Evolutionary conservation across 2,329 filamentous ascomycete genomes (phyloP).

Genomic region (Pseudopyricularia cyperi): DNA sequence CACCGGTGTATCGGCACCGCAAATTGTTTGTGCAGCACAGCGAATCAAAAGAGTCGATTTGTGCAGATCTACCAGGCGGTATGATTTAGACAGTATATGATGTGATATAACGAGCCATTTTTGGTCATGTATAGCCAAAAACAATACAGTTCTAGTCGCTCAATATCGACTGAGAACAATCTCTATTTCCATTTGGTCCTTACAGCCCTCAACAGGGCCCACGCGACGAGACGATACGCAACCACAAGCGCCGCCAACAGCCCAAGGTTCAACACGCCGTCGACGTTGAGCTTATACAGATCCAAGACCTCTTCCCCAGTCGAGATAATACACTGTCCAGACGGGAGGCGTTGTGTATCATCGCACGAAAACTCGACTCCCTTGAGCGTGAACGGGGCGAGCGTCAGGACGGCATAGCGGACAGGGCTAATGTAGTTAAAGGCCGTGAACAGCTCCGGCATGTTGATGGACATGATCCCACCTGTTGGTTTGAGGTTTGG

Average conservation of each 20-base stretch:
- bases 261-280: constrained; percentile 47
- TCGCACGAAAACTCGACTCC: constrained; percentile 52
- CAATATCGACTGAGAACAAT: background rate
- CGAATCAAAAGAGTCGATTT: background rate
- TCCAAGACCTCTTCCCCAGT: constrained; percentile 54
- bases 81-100: background rate
- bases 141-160: background rate
- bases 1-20: background rate
- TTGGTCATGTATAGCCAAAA: background rate
- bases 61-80: background rate
- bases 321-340: constrained; percentile 50
- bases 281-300: constrained; percentile 52
- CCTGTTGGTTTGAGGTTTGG: background rate
- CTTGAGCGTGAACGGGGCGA: constrained; percentile 52
- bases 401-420: constrained; percentile 54
- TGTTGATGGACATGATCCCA: constrained; percentile 56
- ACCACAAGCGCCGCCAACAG: constrained; percentile 51
- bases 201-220: constrained; percentile 34
- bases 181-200: constrained; percentile 2
- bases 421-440: constrained; percentile 63
- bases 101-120: background rate
- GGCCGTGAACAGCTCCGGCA: constrained; percentile 51
- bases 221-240: constrained; percentile 52
- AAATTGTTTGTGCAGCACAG: background rate
- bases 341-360: constrained; percentile 40